Evolutionary conservation across 2,329 filamentous ascomycete genomes (phyloP).

Genomic region (Dactylonectria estremocensis): DNA sequence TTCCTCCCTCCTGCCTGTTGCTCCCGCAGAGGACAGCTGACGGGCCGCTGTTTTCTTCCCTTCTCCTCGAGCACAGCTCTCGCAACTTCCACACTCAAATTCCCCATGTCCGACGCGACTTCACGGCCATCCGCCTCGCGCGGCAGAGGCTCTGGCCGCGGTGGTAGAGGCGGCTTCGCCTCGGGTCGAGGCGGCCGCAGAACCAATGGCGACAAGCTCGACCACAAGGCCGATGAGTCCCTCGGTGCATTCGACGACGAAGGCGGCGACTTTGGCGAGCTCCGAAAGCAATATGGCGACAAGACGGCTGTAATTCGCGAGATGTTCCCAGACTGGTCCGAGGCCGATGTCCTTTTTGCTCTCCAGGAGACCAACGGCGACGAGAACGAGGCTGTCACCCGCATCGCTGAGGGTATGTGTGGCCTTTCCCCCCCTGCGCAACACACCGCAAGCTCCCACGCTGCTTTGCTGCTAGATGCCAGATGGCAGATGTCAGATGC

Average conservation of each 20-base stretch:
- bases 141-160: constrained; percentile 91
- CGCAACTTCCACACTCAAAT: constrained; percentile 54
- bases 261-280: constrained; percentile 85
- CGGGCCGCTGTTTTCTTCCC: constrained; percentile 52
- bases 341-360: constrained; percentile 93
- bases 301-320: constrained; percentile 89
- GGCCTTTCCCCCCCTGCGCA: constrained; percentile 32
- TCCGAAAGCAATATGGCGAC: constrained; percentile 89
- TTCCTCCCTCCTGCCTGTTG: constrained; percentile 51
- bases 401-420: constrained; percentile 82
- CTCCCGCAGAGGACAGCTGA: constrained; percentile 58
- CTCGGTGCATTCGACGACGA: constrained; percentile 80
- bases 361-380: constrained; percentile 91
- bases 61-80: constrained; percentile 51
- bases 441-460: constrained; percentile 36
- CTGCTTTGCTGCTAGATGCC: constrained; percentile 24
- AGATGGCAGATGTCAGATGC: constrained; percentile 14
- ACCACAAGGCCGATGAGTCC: constrained; percentile 71
- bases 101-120: constrained; percentile 93
- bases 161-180: constrained; percentile 84
- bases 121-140: constrained; percentile 86
- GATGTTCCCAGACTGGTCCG: constrained; percentile 95
- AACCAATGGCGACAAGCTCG: constrained; percentile 80
- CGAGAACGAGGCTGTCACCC: constrained; percentile 80
- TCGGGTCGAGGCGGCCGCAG: constrained; percentile 81